These are phyloP conservation scores for Bacterosira constricta DNA, from an alignment of 108 stramenopile species.

Conservation along the genomic window DNA sequence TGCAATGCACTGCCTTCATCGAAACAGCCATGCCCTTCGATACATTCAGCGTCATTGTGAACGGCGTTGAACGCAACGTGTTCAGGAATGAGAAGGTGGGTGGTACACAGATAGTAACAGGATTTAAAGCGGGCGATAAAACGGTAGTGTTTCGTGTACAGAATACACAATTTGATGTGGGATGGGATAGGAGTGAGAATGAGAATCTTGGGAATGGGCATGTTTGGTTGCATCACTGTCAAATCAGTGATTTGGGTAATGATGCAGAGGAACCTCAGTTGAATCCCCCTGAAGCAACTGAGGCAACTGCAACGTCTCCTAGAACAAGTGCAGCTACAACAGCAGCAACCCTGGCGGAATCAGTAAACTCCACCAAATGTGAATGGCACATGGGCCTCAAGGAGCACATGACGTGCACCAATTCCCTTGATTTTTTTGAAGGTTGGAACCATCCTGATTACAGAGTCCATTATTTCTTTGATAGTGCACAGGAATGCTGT, in stretches of 20 bases:
- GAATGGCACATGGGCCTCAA: slow-evolving; percentile 6
- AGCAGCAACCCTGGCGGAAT: no score
- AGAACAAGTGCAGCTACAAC: no score
- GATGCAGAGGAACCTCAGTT: no score
- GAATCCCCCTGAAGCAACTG: no score
- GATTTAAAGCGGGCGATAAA: not conserved
- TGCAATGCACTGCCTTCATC: not conserved
- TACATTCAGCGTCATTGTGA: not conserved
- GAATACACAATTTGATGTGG: not conserved
- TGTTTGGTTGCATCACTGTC: not conserved
- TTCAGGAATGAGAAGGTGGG: not conserved
- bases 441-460: not conserved
- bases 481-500: not conserved
- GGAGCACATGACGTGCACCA: not conserved
- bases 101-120: not conserved
- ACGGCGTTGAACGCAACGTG: not conserved
- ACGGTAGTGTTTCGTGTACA: not conserved
- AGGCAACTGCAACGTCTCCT: no score
- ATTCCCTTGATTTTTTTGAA: not conserved
- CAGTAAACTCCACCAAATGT: not conserved
- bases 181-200: not conserved
- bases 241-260: no score
- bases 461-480: not conserved
- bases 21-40: slow-evolving; percentile 9
- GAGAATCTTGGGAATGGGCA: not conserved